Base-by-base conservation (phyloP, 139 green algal genomes). In the Haematococcus sp. region DNA sequence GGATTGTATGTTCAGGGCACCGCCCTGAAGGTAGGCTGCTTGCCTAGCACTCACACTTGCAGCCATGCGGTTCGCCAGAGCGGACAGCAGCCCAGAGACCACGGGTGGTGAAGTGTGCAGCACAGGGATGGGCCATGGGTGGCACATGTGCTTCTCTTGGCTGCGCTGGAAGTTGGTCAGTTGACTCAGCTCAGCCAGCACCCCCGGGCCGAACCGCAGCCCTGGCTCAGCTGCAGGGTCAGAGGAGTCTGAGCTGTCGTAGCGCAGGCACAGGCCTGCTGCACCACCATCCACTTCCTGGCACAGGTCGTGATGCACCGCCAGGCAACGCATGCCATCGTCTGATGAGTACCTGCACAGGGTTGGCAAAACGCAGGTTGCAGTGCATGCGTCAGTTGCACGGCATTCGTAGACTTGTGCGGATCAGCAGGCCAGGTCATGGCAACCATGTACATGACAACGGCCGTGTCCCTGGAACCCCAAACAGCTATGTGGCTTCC, bases 281-380 rank as follows among this genome's bases (percentile, higher is more conserved):
- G 20, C 58, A n/a, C 58, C 58, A 15, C 58, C 58, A 15, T 65
- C 58, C 58, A 65, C 58, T n/a, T 65, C 58, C 58, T 65, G 58
- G 27, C 58, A 65, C 58, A 65, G 58, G 20, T n/a, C 9, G 58
- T 65, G 58, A n/a, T 27, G 58, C 25, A 65, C 58, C 11, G n/a
- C 58, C 58, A 65, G 58, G 27, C 58, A 65, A 4, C 58, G 58
- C 58, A 65, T n/a, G 25, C 58, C 58, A 34, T 35, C 25, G 27
- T 65, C 58, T 7, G 7, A 19, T 49, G 40, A 7, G 11, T 49
- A 49, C 40, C 40, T 49, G 40, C 40, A 49, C 40, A 5, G 54
- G 27, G 16, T n/a, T n/a, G n/a, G n/a, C n/a, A n/a, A n/a, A n/a
- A n/a, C n/a, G n/a, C n/a, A n/a, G n/a, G n/a, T n/a, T n/a, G n/a